phyloP scores from a whole-genome alignment of 768 basidiomycete genomes.

The Lactarius indigo region DNA sequence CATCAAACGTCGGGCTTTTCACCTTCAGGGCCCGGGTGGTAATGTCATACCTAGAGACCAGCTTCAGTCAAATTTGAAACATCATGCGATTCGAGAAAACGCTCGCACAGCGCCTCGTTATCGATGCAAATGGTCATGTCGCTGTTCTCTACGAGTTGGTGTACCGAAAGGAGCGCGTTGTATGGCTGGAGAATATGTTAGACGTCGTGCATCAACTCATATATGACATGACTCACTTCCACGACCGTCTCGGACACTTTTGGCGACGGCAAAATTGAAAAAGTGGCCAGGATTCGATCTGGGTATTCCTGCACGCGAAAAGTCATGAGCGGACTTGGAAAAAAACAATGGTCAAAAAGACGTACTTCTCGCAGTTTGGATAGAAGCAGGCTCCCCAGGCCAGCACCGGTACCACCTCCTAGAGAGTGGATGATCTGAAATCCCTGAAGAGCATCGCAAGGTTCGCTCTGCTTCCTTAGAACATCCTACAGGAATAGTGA shows the following conservation, averaged over 20 bases:
- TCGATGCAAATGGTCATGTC: constrained; percentile 84
- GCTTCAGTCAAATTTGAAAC: not conserved
- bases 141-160: constrained; percentile 86
- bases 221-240: constrained; percentile 38
- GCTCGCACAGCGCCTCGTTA: constrained; percentile 75
- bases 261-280: constrained; percentile 51
- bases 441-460: constrained; percentile 84
- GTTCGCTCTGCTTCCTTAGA: constrained; percentile 75
- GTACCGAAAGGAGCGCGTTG: constrained; percentile 77
- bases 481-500: constrained; percentile 48
- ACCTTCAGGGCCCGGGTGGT: constrained; percentile 62
- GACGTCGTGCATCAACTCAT: not conserved
- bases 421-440: constrained; percentile 88
- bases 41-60: constrained; percentile 60
- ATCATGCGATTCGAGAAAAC: not conserved
- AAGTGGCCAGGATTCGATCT: constrained; percentile 50
- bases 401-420: constrained; percentile 88
- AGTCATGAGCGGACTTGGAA: constrained; percentile 20
- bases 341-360: constrained; percentile 14
- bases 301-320: constrained; percentile 52
- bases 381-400: constrained; percentile 75
- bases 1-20: constrained; percentile 55
- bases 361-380: constrained; percentile 77
- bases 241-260: constrained; percentile 51
- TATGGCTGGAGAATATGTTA: constrained; percentile 51